Conservation (phyloP, 148 eudicot genomes). For the Talinum fruticosum region DNA sequence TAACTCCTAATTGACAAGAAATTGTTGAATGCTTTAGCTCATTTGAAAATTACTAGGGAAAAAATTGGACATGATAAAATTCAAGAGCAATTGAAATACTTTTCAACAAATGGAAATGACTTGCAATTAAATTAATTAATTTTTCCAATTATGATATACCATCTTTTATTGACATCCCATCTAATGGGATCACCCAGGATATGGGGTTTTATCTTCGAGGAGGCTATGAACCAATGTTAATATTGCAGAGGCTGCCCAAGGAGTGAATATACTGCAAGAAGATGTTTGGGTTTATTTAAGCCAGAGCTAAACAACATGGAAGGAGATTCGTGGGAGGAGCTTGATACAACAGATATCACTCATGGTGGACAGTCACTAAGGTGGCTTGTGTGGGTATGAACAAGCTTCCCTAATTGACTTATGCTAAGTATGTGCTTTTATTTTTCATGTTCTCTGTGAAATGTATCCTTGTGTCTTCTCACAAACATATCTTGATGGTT, state of each 20-base stretch:
- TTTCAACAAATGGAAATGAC: not conserved
- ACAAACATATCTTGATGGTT: not conserved
- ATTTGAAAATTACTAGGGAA: not conserved
- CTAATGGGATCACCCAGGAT: slow-evolving; percentile 22
- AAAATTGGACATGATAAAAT: not conserved
- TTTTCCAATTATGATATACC: not conserved
- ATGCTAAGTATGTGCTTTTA: not conserved
- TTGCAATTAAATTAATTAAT: not conserved
- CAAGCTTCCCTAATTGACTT: slow-evolving; percentile 5
- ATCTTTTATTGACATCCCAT: slow-evolving; percentile 20
- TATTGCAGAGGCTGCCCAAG: slow-evolving; percentile 88
- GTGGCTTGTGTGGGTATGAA: slow-evolving; percentile 96
- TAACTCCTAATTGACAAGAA: not conserved
- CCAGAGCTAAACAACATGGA: slow-evolving; percentile 56
- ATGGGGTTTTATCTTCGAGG: slow-evolving; percentile 38
- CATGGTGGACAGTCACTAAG: slow-evolving; percentile 65
- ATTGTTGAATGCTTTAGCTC: not conserved
- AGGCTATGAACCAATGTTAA: slow-evolving; percentile 45
- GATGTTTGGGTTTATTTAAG: slow-evolving; percentile 60
- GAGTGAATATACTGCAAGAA: slow-evolving; percentile 67
- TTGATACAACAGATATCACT: slow-evolving; percentile 57
- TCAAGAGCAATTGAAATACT: not conserved
- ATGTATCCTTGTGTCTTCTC: not conserved
- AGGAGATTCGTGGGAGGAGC: slow-evolving; percentile 98
- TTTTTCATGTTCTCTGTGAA: not conserved